Evolutionary conservation across 2,329 filamentous ascomycete genomes (phyloP).

Genomic region (Aureobasidium sp.): DNA sequence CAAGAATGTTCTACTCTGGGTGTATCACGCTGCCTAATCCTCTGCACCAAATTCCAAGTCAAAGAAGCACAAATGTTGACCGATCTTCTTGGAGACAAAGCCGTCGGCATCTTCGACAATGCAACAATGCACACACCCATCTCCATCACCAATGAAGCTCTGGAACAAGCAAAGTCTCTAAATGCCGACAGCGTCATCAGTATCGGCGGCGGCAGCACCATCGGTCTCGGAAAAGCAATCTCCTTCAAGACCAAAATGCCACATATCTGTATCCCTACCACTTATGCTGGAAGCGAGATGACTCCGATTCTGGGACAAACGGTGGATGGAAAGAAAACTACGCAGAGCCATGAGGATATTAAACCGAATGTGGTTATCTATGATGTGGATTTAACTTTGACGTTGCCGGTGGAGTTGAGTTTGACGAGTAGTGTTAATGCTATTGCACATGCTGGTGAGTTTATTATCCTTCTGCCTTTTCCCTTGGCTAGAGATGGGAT

Average conservation of each 20-base stretch:
- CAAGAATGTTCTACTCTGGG: no score
- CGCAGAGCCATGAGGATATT: slow-evolving; percentile 48
- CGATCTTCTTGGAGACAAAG: slow-evolving; percentile 36
- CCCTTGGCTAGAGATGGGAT: not conserved
- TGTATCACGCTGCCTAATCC: not conserved
- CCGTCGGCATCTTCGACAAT: slow-evolving; percentile 44
- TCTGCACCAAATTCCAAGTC: not conserved
- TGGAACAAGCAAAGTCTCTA: slow-evolving; percentile 25
- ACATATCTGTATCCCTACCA: slow-evolving; percentile 28
- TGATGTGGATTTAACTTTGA: slow-evolving; percentile 55
- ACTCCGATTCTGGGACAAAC: slow-evolving; percentile 58
- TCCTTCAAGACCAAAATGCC: slow-evolving; percentile 24
- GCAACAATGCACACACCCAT: slow-evolving; percentile 56
- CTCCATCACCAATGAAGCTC: slow-evolving; percentile 47
- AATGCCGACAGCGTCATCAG: not conserved
- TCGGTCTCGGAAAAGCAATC: slow-evolving; percentile 41
- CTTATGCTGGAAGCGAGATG: slow-evolving; percentile 43
- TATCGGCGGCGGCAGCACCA: slow-evolving; percentile 52
- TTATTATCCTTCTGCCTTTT: not conserved
- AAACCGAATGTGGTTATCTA: slow-evolving; percentile 54
- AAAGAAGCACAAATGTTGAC: slow-evolving; percentile 17
- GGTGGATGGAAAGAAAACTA: slow-evolving; percentile 48
- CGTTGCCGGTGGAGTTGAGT: slow-evolving; percentile 44
- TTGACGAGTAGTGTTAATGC: slow-evolving; percentile 56
- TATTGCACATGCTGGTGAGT: slow-evolving; percentile 47